These are phyloP conservation scores for Coniferiporia weirii DNA, from an alignment of 1,284 basidiomycete species.

Conservation along the genomic window DNA sequence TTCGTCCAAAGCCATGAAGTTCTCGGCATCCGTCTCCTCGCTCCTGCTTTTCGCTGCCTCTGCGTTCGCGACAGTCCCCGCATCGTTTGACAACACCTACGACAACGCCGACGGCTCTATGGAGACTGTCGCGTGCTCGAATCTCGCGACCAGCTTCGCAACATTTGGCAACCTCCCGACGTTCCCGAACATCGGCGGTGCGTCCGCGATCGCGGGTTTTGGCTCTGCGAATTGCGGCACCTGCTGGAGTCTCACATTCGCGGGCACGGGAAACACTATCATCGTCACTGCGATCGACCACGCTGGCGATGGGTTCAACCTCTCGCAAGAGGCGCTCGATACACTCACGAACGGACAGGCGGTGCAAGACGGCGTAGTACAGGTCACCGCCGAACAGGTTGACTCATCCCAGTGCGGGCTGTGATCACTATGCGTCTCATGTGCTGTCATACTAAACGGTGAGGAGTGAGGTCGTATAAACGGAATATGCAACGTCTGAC, in stretches of 20 bases:
- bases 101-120: constrained; percentile 33
- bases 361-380: constrained; percentile 1
- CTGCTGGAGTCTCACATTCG: constrained; percentile 41
- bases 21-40: constrained; percentile 1
- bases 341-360: constrained; percentile 16
- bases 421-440: not conserved
- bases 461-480: too few species aligned
- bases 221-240: constrained; percentile 40
- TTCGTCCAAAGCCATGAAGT: constrained; percentile 1
- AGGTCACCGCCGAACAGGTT: constrained; percentile 13
- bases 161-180: constrained; percentile 43
- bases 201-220: constrained; percentile 35
- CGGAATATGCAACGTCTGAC: too few species aligned
- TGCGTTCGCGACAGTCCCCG: constrained; percentile 23
- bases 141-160: constrained; percentile 39
- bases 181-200: constrained; percentile 51
- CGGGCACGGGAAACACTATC: constrained; percentile 30
- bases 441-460: too few species aligned
- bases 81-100: constrained; percentile 42
- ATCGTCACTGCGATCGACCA: constrained; percentile 39
- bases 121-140: constrained; percentile 41
- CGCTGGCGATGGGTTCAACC: constrained; percentile 34
- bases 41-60: constrained; percentile 22
- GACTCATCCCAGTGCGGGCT: constrained; percentile 13
- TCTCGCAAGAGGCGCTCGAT: constrained; percentile 25